Conservation (phyloP, 176 grass and related monocot genomes). For the Oryza longistaminata region DNA sequence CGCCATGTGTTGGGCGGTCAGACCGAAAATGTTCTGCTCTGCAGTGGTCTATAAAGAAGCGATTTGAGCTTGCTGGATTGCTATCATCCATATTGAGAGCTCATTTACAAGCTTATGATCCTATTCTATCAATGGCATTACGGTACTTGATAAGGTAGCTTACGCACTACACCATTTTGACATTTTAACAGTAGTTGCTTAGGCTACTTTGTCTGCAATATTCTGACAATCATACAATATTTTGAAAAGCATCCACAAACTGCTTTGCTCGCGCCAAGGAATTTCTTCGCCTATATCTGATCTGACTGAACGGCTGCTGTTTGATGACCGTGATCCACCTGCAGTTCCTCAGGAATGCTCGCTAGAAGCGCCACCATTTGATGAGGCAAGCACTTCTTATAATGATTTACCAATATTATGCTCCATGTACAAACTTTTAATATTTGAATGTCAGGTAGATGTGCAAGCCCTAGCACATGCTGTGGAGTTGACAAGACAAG, state of each 20-base stretch:
- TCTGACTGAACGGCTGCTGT: conserved; percentile 75
- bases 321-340: conserved; percentile 87
- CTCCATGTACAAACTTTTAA: conserved; percentile 35
- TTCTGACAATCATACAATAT: conserved; percentile 39
- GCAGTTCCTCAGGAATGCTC: conserved; percentile 72
- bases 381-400: conserved; percentile 64
- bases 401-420: conserved; percentile 28
- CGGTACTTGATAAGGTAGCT: conserved; percentile 95
- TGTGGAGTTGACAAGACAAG: conserved; percentile 97
- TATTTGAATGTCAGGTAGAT: conserved; percentile 75
- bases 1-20: too few relatives aligned
- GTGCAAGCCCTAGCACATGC: conserved; percentile 97
- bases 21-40: conserved; percentile 34
- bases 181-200: conserved; percentile 19
- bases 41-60: conserved; percentile 93
- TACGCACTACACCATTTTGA: conserved; percentile 21
- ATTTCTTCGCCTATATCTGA: conserved; percentile 89
- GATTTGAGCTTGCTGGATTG: conserved; percentile 84
- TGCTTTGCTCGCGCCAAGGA: conserved; percentile 81
- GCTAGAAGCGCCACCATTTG: conserved; percentile 86
- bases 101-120: conserved; percentile 94
- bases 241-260: conserved; percentile 87
- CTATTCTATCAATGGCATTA: conserved; percentile 85
- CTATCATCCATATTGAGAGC: conserved; percentile 89
- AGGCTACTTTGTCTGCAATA: background rate